A percentile compares a stretch with the other conserved stretches of the same genome.
phyloP scores from a whole-genome alignment of 352 stramenopile species.

The Globisporangium lucens region DNA sequence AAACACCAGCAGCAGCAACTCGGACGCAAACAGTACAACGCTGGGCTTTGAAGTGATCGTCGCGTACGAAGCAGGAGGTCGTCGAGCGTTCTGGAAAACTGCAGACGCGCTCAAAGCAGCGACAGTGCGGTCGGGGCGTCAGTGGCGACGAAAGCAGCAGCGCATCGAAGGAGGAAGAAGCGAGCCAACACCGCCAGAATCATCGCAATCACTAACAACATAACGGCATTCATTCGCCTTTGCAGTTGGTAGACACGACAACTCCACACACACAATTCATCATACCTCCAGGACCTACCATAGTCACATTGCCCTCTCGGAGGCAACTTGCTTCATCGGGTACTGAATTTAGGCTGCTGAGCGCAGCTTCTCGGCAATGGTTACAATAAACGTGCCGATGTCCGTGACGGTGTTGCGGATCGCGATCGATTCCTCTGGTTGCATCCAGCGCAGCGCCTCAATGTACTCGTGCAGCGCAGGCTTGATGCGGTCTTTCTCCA shows the following conservation, averaged over 20 bases:
- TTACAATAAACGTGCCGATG: slow-evolving; percentile 62
- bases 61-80: slow-evolving; percentile 47
- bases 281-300: not conserved
- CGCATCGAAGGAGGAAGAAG: not conserved
- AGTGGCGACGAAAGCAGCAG: slow-evolving; percentile 57
- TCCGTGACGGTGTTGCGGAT: slow-evolving; percentile 72
- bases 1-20: slow-evolving; percentile 3
- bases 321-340: too few relatives aligned
- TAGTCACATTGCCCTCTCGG: not conserved
- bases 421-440: slow-evolving; percentile 36
- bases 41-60: slow-evolving; percentile 37
- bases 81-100: slow-evolving; percentile 63
- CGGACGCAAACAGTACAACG: not conserved
- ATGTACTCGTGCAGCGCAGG: slow-evolving; percentile 73
- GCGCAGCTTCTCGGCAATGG: slow-evolving; percentile 34
- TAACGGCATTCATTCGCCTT: not conserved
- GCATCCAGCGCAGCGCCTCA: slow-evolving; percentile 70
- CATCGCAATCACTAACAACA: not conserved
- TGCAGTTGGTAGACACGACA: slow-evolving; percentile 1
- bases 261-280: not conserved
- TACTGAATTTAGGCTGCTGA: slow-evolving; percentile 17
- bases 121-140: slow-evolving; percentile 53
- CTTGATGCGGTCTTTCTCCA: slow-evolving; percentile 65
- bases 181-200: not conserved
- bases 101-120: slow-evolving; percentile 56